Evolutionary conservation across 2,329 filamentous ascomycete genomes (phyloP).

Genomic region (Periconia digitata): DNA sequence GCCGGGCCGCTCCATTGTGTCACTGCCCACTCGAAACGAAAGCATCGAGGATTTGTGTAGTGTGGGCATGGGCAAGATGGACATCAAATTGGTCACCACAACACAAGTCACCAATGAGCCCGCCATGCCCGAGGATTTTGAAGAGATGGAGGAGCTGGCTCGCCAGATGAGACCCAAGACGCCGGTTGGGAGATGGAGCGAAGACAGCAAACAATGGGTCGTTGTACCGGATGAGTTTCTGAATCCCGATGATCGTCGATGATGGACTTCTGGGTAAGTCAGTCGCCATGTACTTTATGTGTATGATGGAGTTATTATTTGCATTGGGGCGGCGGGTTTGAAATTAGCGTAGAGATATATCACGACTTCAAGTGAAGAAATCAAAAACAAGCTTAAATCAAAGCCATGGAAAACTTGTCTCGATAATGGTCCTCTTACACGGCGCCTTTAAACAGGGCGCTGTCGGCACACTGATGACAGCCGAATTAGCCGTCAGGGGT

Average conservation of each 20-base stretch:
- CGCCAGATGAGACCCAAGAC: constrained; percentile 26
- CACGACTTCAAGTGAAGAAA: no score
- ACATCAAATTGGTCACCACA: constrained; percentile 40
- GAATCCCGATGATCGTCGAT: background rate
- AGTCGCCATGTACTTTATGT: no score
- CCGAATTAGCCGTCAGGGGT: no score
- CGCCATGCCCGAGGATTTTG: constrained; percentile 34
- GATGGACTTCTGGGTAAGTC: constrained; percentile 3
- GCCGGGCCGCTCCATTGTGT: constrained; percentile 18
- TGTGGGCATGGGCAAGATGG: constrained; percentile 15
- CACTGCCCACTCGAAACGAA: constrained; percentile 19
- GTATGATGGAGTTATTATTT: no score
- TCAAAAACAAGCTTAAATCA: no score
- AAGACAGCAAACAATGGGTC: constrained; percentile 21
- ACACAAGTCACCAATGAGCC: constrained; percentile 37
- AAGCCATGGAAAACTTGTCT: no score
- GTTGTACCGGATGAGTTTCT: background rate
- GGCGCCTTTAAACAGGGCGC: no score
- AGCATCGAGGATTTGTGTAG: constrained; percentile 31
- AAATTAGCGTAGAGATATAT: no score
- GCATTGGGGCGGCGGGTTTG: no score
- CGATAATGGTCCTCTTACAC: no score
- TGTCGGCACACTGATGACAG: no score
- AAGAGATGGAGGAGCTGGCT: constrained; percentile 32
- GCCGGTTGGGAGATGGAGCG: constrained; percentile 36